Conservation (phyloP, 2,329 filamentous ascomycete species). For the Aspergillus novofumigatus region DNA sequence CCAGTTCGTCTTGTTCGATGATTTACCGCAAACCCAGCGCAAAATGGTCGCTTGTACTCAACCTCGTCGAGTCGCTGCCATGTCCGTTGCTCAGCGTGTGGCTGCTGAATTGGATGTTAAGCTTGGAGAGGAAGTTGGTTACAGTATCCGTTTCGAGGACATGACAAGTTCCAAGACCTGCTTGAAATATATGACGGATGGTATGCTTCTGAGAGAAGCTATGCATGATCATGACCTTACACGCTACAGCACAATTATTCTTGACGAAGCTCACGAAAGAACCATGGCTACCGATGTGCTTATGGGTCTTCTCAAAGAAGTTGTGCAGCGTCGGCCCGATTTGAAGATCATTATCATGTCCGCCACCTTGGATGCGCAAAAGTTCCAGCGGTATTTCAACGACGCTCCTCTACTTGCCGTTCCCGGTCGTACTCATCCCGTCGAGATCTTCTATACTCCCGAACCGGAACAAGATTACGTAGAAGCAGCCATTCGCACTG, state of each 20-base stretch:
- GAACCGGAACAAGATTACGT: slow-evolving; percentile 96
- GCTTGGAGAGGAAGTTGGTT: slow-evolving; percentile 91
- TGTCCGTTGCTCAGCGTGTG: slow-evolving; percentile 98
- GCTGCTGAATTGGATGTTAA: slow-evolving; percentile 93
- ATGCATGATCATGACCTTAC: slow-evolving; percentile 92
- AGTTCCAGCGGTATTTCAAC: slow-evolving; percentile 97
- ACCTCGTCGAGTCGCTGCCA: slow-evolving; percentile 93
- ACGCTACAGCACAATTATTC: slow-evolving; percentile 95
- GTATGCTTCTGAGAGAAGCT: slow-evolving; percentile 93
- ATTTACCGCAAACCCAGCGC: slow-evolving; percentile 76
- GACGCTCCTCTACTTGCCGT: slow-evolving; percentile 90
- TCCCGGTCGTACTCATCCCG: slow-evolving; percentile 89
- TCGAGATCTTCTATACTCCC: slow-evolving; percentile 97
- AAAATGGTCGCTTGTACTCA: slow-evolving; percentile 98
- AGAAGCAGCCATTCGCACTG: slow-evolving; percentile 88
- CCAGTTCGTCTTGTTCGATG: slow-evolving; percentile 96
- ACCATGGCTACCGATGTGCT: slow-evolving; percentile 96
- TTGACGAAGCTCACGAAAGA: slow-evolving; percentile 97
- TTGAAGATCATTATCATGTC: slow-evolving; percentile 99
- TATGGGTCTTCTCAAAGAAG: slow-evolving; percentile 92
- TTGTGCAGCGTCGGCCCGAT: slow-evolving; percentile 75
- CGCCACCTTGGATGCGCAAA: slow-evolving; percentile 92
- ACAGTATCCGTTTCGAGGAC: slow-evolving; percentile 98
- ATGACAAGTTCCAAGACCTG: slow-evolving; percentile 82
- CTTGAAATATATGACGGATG: slow-evolving; percentile 99